Conservation (phyloP, 116 monocot genomes). For the Iris pallida region DNA sequence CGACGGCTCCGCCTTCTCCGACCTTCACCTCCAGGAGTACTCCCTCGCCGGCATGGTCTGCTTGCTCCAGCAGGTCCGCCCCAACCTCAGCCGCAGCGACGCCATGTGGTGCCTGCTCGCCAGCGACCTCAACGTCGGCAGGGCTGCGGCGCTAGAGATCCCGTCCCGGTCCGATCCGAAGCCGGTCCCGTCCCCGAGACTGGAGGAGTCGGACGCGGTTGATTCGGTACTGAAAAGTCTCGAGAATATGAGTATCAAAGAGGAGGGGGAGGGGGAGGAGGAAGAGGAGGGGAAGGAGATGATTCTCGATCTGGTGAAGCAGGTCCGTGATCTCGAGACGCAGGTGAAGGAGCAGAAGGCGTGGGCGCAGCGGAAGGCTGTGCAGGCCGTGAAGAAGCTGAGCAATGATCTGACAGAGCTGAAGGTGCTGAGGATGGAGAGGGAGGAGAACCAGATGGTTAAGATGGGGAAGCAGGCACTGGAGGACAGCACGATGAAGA, state of each 20-base stretch:
- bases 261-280: slow-evolving; percentile 21
- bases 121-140: slow-evolving; percentile 65
- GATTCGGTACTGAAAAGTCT: slow-evolving; percentile 46
- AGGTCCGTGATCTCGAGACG: slow-evolving; percentile 57
- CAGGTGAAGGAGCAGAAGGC: slow-evolving; percentile 79
- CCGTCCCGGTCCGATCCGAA: slow-evolving; percentile 16
- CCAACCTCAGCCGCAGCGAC: slow-evolving; percentile 51
- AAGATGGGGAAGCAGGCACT: slow-evolving; percentile 67
- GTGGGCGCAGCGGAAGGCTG: slow-evolving; percentile 85
- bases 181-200: not conserved
- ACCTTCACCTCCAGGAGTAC: slow-evolving; percentile 69
- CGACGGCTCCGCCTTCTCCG: slow-evolving; percentile 41
- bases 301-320: slow-evolving; percentile 41
- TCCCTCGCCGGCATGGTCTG: slow-evolving; percentile 79
- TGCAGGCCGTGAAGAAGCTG: slow-evolving; percentile 83
- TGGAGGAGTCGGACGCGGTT: slow-evolving; percentile 36
- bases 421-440: slow-evolving; percentile 55
- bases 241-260: slow-evolving; percentile 41
- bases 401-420: slow-evolving; percentile 64
- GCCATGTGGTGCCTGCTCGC: slow-evolving; percentile 96
- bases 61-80: slow-evolving; percentile 59
- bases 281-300: slow-evolving; percentile 39
- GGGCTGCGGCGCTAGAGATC: slow-evolving; percentile 57
- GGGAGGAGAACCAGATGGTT: slow-evolving; percentile 58
- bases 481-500: slow-evolving; percentile 74